These are phyloP conservation scores for Pseudohyphozyma bogoriensis DNA, from an alignment of 768 basidiomycete genomes.

Conservation along the genomic window DNA sequence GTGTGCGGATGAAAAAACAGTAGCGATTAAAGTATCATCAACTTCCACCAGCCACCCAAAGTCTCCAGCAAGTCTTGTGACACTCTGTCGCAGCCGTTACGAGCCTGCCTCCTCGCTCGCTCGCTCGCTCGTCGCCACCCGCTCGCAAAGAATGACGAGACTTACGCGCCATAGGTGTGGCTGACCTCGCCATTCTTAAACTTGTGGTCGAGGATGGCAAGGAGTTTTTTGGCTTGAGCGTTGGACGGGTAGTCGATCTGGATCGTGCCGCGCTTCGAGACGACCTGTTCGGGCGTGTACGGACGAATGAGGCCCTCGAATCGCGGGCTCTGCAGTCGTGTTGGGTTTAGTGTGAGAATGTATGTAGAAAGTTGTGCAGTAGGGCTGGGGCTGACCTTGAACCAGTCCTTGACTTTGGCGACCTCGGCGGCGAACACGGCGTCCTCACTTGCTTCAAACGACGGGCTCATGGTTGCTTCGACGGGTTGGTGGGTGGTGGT, in stretches of 20 bases:
- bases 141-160: too few relatives aligned
- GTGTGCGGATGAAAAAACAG: background rate
- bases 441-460: constrained; percentile 36
- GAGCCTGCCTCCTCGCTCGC: too few relatives aligned
- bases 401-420: constrained; percentile 77
- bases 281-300: constrained; percentile 86
- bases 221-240: constrained; percentile 77
- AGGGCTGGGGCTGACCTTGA: constrained; percentile 53
- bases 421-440: constrained; percentile 69
- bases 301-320: constrained; percentile 80
- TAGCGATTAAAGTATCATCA: background rate
- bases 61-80: too few relatives aligned
- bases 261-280: constrained; percentile 83
- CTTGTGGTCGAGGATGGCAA: constrained; percentile 61
- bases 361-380: background rate
- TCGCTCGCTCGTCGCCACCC: too few relatives aligned
- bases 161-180: constrained; percentile 97
- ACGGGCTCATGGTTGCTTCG: constrained; percentile 10
- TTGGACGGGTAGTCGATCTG: constrained; percentile 78
- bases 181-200: constrained; percentile 67
- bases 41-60: too few relatives aligned
- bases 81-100: too few relatives aligned
- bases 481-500: constrained; percentile 41
- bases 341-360: too few relatives aligned
- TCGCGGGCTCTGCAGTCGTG: constrained; percentile 56